These are phyloP conservation scores for Fusarium luffae DNA, from an alignment of 2,329 filamentous ascomycete species.

Conservation along the genomic window DNA sequence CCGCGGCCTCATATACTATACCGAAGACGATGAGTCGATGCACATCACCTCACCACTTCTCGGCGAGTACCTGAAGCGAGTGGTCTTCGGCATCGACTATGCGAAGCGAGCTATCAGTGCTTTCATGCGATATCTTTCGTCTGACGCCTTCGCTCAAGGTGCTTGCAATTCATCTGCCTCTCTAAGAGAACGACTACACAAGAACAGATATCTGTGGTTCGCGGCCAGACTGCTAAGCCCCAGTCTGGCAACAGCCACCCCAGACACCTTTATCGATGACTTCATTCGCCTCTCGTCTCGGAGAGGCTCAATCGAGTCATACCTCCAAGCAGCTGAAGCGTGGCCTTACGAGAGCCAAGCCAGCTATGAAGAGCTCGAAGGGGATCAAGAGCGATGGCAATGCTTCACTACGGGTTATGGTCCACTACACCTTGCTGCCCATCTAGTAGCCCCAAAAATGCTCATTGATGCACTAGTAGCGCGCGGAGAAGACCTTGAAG, in stretches of 20 bases:
- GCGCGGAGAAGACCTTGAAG: not conserved
- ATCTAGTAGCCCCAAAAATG: not conserved
- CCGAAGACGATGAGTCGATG: not conserved
- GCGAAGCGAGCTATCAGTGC: not conserved
- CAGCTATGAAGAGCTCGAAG: conserved; percentile 5
- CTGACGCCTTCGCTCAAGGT: not conserved
- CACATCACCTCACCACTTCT: not conserved
- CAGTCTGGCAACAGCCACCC: not conserved
- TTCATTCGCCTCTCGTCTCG: not conserved
- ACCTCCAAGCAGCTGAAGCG: conserved; percentile 8
- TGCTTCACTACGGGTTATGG: not conserved
- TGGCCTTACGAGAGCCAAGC: not conserved
- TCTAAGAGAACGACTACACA: not conserved
- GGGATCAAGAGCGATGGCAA: conserved; percentile 5
- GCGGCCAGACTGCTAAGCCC: not conserved
- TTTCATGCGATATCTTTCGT: not conserved
- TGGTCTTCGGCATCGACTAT: not conserved
- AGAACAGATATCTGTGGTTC: conserved; percentile 9
- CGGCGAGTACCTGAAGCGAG: not conserved
- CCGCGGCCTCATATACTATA: not conserved
- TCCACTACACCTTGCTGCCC: conserved; percentile 13
- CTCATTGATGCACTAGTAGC: not conserved
- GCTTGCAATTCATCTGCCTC: not conserved
- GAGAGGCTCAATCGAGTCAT: conserved; percentile 1
- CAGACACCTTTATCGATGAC: not conserved